Evolutionary conservation across 495 filamentous ascomycete genomes (phyloP).

Genomic region (Neohortaea acidophila): DNA sequence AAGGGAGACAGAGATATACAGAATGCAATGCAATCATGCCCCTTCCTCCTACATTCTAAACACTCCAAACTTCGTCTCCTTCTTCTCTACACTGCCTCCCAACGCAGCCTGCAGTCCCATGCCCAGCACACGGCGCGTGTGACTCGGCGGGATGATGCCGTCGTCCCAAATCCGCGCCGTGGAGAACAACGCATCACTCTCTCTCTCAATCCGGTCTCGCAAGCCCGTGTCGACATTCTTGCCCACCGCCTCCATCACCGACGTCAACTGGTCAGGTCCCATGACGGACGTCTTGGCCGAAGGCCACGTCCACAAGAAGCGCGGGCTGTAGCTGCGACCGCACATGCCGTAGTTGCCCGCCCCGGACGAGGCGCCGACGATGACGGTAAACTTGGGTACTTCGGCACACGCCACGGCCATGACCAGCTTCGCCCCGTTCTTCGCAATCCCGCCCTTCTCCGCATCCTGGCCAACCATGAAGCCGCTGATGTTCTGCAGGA

Average conservation of each 20-base stretch:
- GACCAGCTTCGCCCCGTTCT: conserved; percentile 94
- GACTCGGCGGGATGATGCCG: conserved; percentile 77
- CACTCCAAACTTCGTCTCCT: conserved; percentile 71
- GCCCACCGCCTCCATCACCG: conserved; percentile 91
- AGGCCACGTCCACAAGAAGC: conserved; percentile 95
- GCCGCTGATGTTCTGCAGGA: conserved; percentile 90
- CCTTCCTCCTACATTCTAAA: conserved; percentile 65
- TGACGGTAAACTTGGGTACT: conserved; percentile 93
- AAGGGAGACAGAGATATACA: too few species aligned
- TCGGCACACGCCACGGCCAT: conserved; percentile 90
- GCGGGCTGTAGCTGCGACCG: conserved; percentile 81
- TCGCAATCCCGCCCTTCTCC: conserved; percentile 88
- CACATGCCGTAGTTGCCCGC: conserved; percentile 75
- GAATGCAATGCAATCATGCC: too few species aligned
- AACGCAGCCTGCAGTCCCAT: conserved; percentile 62
- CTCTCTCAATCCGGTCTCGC: conserved; percentile 70
- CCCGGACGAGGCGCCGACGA: conserved; percentile 68
- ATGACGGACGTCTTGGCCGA: conserved; percentile 91
- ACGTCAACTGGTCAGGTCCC: conserved; percentile 81
- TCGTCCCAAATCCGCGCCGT: conserved; percentile 91
- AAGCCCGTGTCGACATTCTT: conserved; percentile 67
- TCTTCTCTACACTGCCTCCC: conserved; percentile 35
- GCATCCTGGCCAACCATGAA: conserved; percentile 97
- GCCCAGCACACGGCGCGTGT: conserved; percentile 72
- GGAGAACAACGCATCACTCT: conserved; percentile 79